Percentiles rank a stretch among this genome's conserved stretches.
These are phyloP conservation scores for Prunus mira DNA, from an alignment of 306 rosid genomes.

Conservation along the genomic window DNA sequence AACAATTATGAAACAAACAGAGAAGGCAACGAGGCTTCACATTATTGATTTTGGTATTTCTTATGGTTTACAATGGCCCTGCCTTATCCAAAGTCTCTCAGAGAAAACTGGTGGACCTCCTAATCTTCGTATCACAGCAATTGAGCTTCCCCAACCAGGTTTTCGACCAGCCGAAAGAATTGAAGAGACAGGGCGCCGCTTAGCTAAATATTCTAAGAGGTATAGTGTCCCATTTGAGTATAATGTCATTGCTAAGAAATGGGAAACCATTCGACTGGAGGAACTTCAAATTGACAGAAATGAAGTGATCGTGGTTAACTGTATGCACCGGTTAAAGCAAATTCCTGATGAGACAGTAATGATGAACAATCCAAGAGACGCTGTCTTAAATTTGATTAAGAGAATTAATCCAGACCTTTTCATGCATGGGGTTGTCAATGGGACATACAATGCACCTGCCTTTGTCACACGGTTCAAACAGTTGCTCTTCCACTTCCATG, in stretches of 20 bases:
- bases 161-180: conserved; percentile 33
- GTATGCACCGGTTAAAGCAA: conserved; percentile 20
- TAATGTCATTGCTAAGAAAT: conserved; percentile 40
- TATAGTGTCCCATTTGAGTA: conserved; percentile 36
- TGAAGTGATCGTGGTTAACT: conserved; percentile 28
- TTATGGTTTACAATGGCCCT: conserved; percentile 51
- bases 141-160: conserved; percentile 48
- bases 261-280: conserved; percentile 31
- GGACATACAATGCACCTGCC: conserved; percentile 31
- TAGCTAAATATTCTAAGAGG: conserved; percentile 31
- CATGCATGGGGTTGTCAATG: conserved; percentile 26
- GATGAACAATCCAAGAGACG: conserved; percentile 25
- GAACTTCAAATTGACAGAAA: conserved; percentile 21
- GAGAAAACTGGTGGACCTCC: conserved; percentile 39
- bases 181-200: conserved; percentile 34
- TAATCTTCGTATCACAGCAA: conserved; percentile 34
- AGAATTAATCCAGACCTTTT: conserved; percentile 29
- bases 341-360: conserved; percentile 32
- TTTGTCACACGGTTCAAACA: conserved; percentile 32
- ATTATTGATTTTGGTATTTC: conserved; percentile 44
- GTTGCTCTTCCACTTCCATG: conserved; percentile 27
- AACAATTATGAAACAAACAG: conserved; percentile 27
- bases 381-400: conserved; percentile 31
- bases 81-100: conserved; percentile 44
- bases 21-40: conserved; percentile 34